Conservation (phyloP, 495 filamentous ascomycete species). For the Haplographium delicatum region DNA sequence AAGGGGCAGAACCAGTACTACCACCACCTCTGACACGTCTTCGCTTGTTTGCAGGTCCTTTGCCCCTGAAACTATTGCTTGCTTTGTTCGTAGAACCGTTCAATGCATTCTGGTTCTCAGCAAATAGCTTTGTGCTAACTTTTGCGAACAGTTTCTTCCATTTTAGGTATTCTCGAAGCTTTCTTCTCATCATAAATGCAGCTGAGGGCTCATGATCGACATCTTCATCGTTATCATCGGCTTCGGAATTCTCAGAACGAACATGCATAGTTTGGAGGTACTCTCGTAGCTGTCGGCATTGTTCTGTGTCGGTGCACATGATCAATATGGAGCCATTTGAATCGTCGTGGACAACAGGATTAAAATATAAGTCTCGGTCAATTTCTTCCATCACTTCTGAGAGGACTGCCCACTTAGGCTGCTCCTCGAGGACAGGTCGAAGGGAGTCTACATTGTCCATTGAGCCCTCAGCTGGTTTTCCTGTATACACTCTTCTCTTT, state of each 20-base stretch:
- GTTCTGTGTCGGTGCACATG: conserved; percentile 89
- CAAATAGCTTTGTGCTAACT: conserved; percentile 67
- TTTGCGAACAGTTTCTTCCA: conserved; percentile 91
- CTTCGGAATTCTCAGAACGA: conserved; percentile 41
- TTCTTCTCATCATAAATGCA: conserved; percentile 81
- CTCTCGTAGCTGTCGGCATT: conserved; percentile 84
- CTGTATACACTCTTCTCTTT: conserved; percentile 82
- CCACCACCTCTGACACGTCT: conserved; percentile 84
- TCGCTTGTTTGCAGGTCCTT: conserved; percentile 78
- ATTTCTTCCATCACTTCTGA: conserved; percentile 89
- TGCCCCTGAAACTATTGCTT: conserved; percentile 45
- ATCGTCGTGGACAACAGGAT: conserved; percentile 67
- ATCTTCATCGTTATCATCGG: conserved; percentile 33
- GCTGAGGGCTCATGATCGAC: conserved; percentile 59
- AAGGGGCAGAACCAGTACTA: conserved; percentile 45
- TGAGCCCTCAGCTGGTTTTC: conserved; percentile 36
- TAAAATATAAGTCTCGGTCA: conserved; percentile 83
- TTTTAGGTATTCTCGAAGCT: conserved; percentile 79
- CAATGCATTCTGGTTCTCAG: conserved; percentile 75
- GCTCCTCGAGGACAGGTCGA: conserved; percentile 86
- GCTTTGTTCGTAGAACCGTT: conserved; percentile 43
- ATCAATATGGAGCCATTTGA: conserved; percentile 88
- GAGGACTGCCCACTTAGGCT: conserved; percentile 87
- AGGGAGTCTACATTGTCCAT: conserved; percentile 53
- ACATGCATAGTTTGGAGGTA: conserved; percentile 89